These are phyloP conservation scores for Chenopodium berlandieri DNA, from an alignment of 148 eudicot genomes.

Conservation along the genomic window DNA sequence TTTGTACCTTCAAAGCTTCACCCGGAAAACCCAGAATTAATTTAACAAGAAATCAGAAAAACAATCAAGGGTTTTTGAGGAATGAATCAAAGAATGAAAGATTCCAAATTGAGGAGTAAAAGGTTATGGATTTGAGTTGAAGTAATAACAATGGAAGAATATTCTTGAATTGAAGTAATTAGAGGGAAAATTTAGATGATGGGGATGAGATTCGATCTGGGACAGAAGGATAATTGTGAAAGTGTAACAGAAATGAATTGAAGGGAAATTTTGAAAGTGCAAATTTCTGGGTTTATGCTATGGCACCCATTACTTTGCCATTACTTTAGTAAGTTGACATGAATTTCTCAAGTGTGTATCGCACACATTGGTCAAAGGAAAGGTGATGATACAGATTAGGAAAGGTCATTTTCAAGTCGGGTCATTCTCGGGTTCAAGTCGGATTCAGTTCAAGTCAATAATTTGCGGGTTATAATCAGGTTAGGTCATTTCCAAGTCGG, in stretches of 20 bases:
- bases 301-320: neutral
- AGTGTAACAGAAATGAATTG: neutral
- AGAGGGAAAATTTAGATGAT: neutral
- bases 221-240: neutral
- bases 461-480: no score
- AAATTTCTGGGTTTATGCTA: conserved; percentile 10
- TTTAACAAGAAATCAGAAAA: neutral
- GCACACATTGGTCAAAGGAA: conserved; percentile 1
- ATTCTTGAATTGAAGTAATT: neutral
- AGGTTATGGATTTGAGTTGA: no score
- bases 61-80: neutral
- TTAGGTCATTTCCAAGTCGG: no score
- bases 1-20: conserved; percentile 14
- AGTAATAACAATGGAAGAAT: conserved; percentile 4
- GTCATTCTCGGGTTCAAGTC: no score
- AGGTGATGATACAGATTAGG: no score
- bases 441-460: no score
- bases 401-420: no score
- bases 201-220: conserved; percentile 17
- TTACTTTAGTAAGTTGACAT: conserved; percentile 4
- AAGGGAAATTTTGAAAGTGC: neutral
- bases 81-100: neutral
- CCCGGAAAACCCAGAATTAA: neutral
- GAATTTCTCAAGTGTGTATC: neutral
- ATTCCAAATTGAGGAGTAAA: neutral